Base-by-base conservation (phyloP, 176 grass and related monocot species). In the Cenchrus fungigraminus region DNA sequence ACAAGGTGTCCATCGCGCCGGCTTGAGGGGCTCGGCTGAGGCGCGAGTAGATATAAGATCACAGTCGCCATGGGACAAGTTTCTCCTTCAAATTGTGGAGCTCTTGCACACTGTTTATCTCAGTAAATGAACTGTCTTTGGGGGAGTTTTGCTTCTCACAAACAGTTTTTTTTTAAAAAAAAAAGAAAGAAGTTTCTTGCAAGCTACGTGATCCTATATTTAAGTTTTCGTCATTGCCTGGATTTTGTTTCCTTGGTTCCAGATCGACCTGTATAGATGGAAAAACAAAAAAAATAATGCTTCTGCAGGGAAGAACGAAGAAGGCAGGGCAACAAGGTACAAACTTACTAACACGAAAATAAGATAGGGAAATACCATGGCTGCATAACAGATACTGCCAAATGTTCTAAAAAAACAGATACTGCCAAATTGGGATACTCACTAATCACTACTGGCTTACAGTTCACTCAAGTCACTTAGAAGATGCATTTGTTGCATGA, bases 1-100 rank as follows among this genome's bases (percentile, higher is more conserved):
- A 98, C 67, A 98, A 92, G 90, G 97, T 98, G 44, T 95, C 97
- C 75, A 91, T 95, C 74, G 97, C 97, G 45, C 97, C 93, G 79
- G 79, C 93, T 44, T 98, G 83, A 93, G 45, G 45, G 65, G 10
- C 13, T 4, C 9, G 13, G 14, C 45, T 6, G 68, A 20, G 6
- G 20, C 60, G 25, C 9, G 11, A 50, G 55, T 62, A 28, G 43
- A 53, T 64, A 40, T 40, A 40, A 52, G 31, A 45, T 45, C 31
- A 19, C 42, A 14, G 13, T 55, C 51, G 28, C 75, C 43, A 52
- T 25, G 4, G 16, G 4, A 43, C 56, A 54, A 52, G 56, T 53
- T 43, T 73, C 76, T 51, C 17, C 47, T 37, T 1, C 13, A 31
- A 31, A 22, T 0, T 65, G 59, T 15, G 2, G 32, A 34, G 44